These are phyloP conservation scores for Nemania sp. DNA, from an alignment of 2,329 filamentous ascomycete genomes.

Conservation along the genomic window DNA sequence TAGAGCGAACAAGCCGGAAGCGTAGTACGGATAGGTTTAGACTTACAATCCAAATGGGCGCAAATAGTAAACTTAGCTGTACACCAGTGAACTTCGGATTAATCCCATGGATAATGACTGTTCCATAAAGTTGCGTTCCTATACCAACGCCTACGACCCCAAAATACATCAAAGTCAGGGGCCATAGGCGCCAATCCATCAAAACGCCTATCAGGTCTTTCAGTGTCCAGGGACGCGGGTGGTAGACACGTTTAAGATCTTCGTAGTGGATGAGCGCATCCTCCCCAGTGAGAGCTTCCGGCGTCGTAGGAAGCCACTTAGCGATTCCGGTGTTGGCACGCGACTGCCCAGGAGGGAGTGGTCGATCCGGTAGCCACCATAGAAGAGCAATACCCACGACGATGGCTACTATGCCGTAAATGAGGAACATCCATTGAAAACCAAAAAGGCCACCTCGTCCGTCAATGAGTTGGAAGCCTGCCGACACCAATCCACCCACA, in stretches of 20 bases:
- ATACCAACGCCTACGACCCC: conserved; percentile 94
- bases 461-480: conserved; percentile 93
- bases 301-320: conserved; percentile 75
- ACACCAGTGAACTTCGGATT: conserved; percentile 78
- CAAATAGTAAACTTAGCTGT: conserved; percentile 83
- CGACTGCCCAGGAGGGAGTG: conserved; percentile 76
- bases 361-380: conserved; percentile 92
- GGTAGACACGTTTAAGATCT: conserved; percentile 84
- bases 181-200: conserved; percentile 90
- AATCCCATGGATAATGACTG: conserved; percentile 85
- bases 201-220: conserved; percentile 77
- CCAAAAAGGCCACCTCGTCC: conserved; percentile 80
- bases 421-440: conserved; percentile 92
- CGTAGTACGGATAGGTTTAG: neutral
- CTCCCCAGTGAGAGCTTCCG: conserved; percentile 78
- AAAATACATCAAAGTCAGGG: conserved; percentile 90
- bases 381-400: conserved; percentile 78
- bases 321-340: conserved; percentile 63
- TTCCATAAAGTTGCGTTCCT: conserved; percentile 88
- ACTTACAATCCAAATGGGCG: conserved; percentile 90
- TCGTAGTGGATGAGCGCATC: conserved; percentile 87
- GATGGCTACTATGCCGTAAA: conserved; percentile 83
- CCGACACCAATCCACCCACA: conserved; percentile 88
- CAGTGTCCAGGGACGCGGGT: conserved; percentile 77
- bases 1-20: conserved; percentile 13